Evolutionary conservation across 768 basidiomycete species (phyloP).

Genomic region (Suillus decipiens): DNA sequence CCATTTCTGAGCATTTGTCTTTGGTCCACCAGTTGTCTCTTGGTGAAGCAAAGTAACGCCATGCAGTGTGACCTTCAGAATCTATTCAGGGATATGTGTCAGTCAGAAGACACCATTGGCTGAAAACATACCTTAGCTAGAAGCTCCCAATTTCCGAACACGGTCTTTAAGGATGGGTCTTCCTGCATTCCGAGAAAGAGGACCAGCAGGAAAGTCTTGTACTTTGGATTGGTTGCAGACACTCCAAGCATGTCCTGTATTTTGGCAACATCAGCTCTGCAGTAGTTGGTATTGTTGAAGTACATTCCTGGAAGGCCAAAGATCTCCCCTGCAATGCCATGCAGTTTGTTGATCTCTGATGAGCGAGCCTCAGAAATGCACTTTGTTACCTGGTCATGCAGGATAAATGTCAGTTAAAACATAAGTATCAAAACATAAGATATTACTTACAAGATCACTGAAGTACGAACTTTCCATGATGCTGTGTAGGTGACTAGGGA

Average conservation of each 20-base stretch:
- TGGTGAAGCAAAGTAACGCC: neutral
- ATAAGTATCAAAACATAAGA: neutral
- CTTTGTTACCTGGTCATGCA: neutral
- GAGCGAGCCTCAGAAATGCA: conserved; percentile 1
- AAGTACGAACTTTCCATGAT: neutral
- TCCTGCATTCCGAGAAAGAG: neutral
- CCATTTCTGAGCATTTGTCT: conserved; percentile 3
- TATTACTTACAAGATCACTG: neutral
- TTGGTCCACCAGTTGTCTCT: neutral
- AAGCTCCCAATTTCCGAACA: conserved; percentile 10
- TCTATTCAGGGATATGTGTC: neutral
- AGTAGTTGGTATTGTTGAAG: conserved; percentile 4
- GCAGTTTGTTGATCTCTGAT: neutral
- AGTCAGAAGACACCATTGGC: neutral
- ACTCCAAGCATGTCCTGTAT: conserved; percentile 4
- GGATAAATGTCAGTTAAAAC: neutral
- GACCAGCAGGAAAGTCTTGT: neutral
- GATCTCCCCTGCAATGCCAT: neutral
- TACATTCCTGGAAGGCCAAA: conserved; percentile 7
- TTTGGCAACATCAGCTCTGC: neutral
- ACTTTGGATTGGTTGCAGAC: neutral
- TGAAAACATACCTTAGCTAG: conserved; percentile 8
- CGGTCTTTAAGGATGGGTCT: neutral
- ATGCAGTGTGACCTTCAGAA: conserved; percentile 1
- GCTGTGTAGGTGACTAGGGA: neutral